Conservation (phyloP, 352 stramenopile species). For the Globisporangium camurandrum region DNA sequence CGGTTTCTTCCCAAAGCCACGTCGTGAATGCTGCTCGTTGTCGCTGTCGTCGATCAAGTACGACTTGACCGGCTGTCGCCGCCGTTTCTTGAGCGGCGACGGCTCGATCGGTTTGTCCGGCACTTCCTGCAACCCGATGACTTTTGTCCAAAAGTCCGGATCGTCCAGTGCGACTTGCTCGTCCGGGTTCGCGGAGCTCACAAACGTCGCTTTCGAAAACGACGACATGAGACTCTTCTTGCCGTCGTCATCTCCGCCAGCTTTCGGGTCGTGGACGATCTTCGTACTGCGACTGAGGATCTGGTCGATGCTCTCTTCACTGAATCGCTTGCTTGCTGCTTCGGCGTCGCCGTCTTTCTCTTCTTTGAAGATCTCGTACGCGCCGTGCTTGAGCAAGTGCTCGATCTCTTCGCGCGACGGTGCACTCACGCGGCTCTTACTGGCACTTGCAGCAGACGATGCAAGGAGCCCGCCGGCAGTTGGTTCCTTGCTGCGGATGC, state of each 20-base stretch:
- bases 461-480: conserved; percentile 11
- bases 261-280: conserved; percentile 82
- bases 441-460: conserved; percentile 9
- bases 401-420: conserved; percentile 90
- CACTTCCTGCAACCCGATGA: conserved; percentile 79
- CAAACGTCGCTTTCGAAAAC: conserved; percentile 92
- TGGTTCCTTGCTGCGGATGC: conserved; percentile 66
- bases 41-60: conserved; percentile 64
- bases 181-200: conserved; percentile 80
- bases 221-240: conserved; percentile 83
- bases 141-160: conserved; percentile 93
- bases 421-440: conserved; percentile 35
- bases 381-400: conserved; percentile 89
- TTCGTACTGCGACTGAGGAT: conserved; percentile 92
- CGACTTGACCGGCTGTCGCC: conserved; percentile 61
- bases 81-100: conserved; percentile 68
- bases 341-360: conserved; percentile 88
- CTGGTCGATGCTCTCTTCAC: conserved; percentile 97
- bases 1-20: conserved; percentile 14
- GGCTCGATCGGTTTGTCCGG: conserved; percentile 55
- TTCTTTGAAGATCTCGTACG: conserved; percentile 93
- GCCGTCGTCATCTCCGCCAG: conserved; percentile 25
- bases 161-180: conserved; percentile 89
- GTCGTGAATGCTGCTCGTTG: conserved; percentile 24
- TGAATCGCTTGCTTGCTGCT: conserved; percentile 93